These are phyloP conservation scores for Termitomyces sp. DNA, from an alignment of 768 basidiomycete genomes.

Conservation along the genomic window DNA sequence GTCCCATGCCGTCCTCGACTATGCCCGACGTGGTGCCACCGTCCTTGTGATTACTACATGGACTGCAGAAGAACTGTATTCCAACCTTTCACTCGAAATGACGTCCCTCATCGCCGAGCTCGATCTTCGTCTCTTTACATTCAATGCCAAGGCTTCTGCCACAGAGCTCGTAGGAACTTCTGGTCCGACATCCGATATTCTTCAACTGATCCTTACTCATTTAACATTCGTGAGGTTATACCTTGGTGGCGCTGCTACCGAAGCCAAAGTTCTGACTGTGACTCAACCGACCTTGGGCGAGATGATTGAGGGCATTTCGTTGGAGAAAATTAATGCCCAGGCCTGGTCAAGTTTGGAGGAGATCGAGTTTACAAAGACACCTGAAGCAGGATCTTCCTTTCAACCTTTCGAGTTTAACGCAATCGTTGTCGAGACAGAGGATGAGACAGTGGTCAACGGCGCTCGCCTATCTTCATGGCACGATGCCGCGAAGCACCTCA, in stretches of 20 bases:
- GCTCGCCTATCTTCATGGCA: constrained; percentile 70
- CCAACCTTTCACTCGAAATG: constrained; percentile 55
- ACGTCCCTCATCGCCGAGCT: constrained; percentile 42
- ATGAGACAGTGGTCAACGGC: constrained; percentile 53
- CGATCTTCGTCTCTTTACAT: constrained; percentile 48
- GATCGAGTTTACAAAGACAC: constrained; percentile 33
- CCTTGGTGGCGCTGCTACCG: constrained; percentile 56
- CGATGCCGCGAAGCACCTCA: constrained; percentile 79
- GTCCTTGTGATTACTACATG: constrained; percentile 75
- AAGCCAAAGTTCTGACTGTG: constrained; percentile 46
- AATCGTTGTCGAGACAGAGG: constrained; percentile 57
- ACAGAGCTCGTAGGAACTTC: constrained; percentile 29
- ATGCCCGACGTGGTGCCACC: constrained; percentile 59
- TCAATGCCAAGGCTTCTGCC: constrained; percentile 54
- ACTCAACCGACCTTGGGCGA: constrained; percentile 42
- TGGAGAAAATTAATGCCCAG: constrained; percentile 45
- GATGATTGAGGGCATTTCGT: constrained; percentile 39
- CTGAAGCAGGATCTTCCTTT: constrained; percentile 23
- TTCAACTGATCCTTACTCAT: constrained; percentile 58
- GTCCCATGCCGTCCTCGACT: constrained; percentile 64
- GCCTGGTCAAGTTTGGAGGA: constrained; percentile 67
- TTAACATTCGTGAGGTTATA: constrained; percentile 85
- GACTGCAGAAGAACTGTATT: constrained; percentile 65
- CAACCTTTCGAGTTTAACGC: constrained; percentile 70
- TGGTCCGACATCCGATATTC: constrained; percentile 29